Evolutionary conservation across 2,329 filamentous ascomycete genomes (phyloP).

Genomic region (Leptodontidium sp.): DNA sequence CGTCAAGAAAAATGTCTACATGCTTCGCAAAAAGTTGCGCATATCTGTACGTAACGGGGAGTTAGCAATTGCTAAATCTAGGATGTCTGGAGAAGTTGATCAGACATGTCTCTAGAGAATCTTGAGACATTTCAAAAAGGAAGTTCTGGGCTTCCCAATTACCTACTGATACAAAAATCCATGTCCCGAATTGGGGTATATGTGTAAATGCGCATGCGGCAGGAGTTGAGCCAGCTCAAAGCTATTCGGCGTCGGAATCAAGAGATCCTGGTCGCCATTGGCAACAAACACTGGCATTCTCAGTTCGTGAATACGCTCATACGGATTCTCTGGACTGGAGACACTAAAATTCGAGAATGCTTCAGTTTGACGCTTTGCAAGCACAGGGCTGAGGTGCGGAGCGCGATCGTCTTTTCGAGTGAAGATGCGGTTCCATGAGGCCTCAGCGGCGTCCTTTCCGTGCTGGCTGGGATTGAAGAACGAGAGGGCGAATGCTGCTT

Average conservation of each 20-base stretch:
- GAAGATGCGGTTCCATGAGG: constrained; percentile 47
- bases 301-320: constrained; percentile 42
- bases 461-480: constrained; percentile 48
- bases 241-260: constrained; percentile 38
- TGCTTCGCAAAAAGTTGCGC: constrained; percentile 35
- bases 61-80: no score
- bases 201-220: constrained; percentile 29
- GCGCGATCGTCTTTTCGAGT: constrained; percentile 28
- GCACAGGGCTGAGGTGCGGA: constrained; percentile 24
- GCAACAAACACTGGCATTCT: constrained; percentile 45
- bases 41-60: constrained; percentile 13
- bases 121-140: no score
- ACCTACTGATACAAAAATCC: constrained; percentile 34
- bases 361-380: constrained; percentile 29
- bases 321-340: constrained; percentile 31
- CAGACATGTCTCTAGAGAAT: no score
- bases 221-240: constrained; percentile 27
- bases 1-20: constrained; percentile 35
- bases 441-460: constrained; percentile 47
- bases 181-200: constrained; percentile 37
- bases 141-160: no score
- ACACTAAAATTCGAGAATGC: constrained; percentile 27
- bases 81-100: no score
- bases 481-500: constrained; percentile 46
- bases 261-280: constrained; percentile 38